Base-by-base conservation (phyloP, 306 rosid genomes). In the Cyamopsis tetragonoloba region DNA sequence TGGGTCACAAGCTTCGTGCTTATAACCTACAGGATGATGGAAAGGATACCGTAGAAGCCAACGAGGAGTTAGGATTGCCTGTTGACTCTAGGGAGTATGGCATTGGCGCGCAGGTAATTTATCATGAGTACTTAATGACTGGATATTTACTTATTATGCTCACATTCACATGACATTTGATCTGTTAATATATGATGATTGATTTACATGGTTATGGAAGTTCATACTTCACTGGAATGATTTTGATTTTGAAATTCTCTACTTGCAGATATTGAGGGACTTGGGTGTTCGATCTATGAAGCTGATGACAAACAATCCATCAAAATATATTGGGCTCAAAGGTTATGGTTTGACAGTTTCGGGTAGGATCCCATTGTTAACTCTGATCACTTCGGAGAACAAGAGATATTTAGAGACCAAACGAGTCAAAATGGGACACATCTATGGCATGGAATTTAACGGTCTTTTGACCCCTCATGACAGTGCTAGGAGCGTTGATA, bases 51-150 rank as follows among this genome's bases (percentile, higher is more conserved):
- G 99, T 93, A 9, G 97, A 93, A 80, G 99, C 99, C 59, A 90
- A 93, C 5, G 96, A 93, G 43, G 99, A 93, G 66, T 62, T 93
- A 69, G 99, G 99, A 54, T 70, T 93, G 82, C 99, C 99, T 0
- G 90, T 90, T 26, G 99, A 93, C 80, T 88, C 96, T 15, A 91
- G 99, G 9, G 99, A 93, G 58, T 93, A 93, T 49, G 99, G 99
- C 69, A 88, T 93, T 39, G 97, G 97, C 5, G 97, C 99, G 2
- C 99, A 93, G 97, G 99, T 89, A 86, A 60, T 37, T 15, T 11
- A 27, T 6, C 8, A 41, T 1, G 4, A 41, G 13, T 1, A 3
- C 66, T 24, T 5, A 7, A 3, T 68, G 32, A 5, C 11, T 73
- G 15, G 49, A 27, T 48, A 31, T 66, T 13, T 2, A 53, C 43